These are phyloP conservation scores for Epicoccum sorghinum DNA, from an alignment of 2,329 filamentous ascomycete species.

Conservation along the genomic window DNA sequence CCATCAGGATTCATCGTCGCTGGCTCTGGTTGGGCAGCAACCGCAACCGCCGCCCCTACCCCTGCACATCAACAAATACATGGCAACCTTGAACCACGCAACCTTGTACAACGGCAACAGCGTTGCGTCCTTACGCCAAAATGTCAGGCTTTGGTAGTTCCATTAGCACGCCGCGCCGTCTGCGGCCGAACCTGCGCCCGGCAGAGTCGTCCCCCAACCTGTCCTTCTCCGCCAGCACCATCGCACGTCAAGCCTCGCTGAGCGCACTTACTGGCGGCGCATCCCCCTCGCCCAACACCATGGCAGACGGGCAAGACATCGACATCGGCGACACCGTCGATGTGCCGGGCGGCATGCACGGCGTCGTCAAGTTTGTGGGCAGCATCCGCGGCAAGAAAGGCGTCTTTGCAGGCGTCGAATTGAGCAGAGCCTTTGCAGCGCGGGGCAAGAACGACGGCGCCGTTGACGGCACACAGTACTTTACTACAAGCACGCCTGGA, in stretches of 20 bases:
- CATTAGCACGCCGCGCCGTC: constrained; percentile 17
- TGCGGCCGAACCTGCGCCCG: constrained; percentile 47
- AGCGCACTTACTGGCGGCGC: constrained; percentile 67
- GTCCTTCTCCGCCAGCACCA: constrained; percentile 50
- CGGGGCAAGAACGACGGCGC: constrained; percentile 96
- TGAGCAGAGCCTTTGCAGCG: constrained; percentile 77
- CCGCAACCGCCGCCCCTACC: not conserved
- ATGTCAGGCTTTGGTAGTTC: constrained; percentile 20
- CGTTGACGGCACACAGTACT: constrained; percentile 84
- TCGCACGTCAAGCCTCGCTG: constrained; percentile 73
- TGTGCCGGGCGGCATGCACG: constrained; percentile 91
- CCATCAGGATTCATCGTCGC: too few relatives aligned
- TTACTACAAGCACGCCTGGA: constrained; percentile 76
- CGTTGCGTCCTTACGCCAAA: constrained; percentile 8
- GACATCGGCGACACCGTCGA: constrained; percentile 84
- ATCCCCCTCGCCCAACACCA: constrained; percentile 47
- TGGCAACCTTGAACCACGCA: constrained; percentile 7
- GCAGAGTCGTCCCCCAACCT: constrained; percentile 53
- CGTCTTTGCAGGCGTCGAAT: constrained; percentile 88
- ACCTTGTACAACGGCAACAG: constrained; percentile 16
- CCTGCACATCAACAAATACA: constrained; percentile 14
- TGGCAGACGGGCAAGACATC: constrained; percentile 61
- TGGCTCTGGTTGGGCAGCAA: constrained; percentile 3
- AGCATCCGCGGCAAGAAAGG: constrained; percentile 87
- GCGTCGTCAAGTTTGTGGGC: constrained; percentile 87